Base-by-base conservation (phyloP, 306 rosid genomes). In the Vigna hirtella region DNA sequence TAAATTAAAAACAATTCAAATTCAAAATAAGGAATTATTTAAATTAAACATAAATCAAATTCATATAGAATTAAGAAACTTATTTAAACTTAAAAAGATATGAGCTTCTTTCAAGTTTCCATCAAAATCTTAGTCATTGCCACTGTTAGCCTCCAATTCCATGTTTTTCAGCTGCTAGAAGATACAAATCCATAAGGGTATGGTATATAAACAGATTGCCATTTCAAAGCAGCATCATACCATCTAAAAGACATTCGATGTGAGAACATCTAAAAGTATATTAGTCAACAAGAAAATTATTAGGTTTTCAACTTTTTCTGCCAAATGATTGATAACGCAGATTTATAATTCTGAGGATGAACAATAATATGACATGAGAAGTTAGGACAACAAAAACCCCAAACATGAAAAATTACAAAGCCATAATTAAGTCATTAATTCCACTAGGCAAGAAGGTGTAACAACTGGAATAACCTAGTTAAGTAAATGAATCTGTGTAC, bases 401-500 rank as follows among this genome's bases (percentile, higher is more conserved):
- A 55, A 24, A 58, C 17, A 58, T 16, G 45, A 32, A 62, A 63
- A 63, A 22, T 36, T 63, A 34, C 24, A 63, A 34, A 34, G 22
- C n/a, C 24, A 63, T 52, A 22, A 58, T 17, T 4, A 38, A 32
- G 70, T 32, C 68, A 73, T 68, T 38, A 73, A 66, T 50, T 67
- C 70, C 40, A 34, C 20, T 78, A 32, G 20, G 43, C 10, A 47
- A 9, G 32, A 22, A 59, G 17, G 49, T 61, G 47, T 22, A 74
- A 38, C 72, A 59, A 66, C 50, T 72, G 24, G 10, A 79, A 57
- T 49, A 70, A 66, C 20, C 8, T 13, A 36, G 13, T 59, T 38
- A 20, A 70, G 47, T 73, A 58, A 1, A 49, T 9, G 43, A 79
- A 71, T 83, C 71, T 42, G 24, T 74, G 72, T 76, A 93, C 98